Evolutionary conservation across 345 rosid species (phyloP), one percentile per base, ranked within the genome.

Genomic region (Leavenworthia alabamica): DNA sequence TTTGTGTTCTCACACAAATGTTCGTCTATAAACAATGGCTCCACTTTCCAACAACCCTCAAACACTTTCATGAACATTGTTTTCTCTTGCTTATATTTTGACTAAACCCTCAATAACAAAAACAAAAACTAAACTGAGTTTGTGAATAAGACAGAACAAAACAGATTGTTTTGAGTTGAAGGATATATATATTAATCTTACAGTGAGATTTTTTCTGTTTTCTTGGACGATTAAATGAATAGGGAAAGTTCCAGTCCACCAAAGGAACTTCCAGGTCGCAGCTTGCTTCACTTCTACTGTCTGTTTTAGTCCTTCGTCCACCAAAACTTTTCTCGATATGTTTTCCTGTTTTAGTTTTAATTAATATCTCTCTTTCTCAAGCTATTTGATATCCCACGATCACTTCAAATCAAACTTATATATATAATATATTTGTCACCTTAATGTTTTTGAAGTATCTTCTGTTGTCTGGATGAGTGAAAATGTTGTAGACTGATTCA

Each of bases 361-460:
- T 23, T 23, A 37, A 28, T 3, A 39, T 23, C 48, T 20, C 2
- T 49, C 6, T n/a, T 2, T 62, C 16, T 55, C 43, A 70, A 32
- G 3, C 1, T 41, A 31, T 7, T 14, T 14, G 20, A 0, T 10
- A n/a, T 37, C 1, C 31, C 7, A 32, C n/a, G 43, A 24, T 58
- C 47, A 35, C 8, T 43, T 23, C 24, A 14, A 55, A 37, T 41
- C 26, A 28, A 22, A 23, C 31, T 31, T 22, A 47, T 6, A n/a
- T n/a, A n/a, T n/a, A n/a, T n/a, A n/a, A n/a, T n/a, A 20, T 20
- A 20, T 20, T 20, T 20, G 22, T 20, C 22, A 86, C 98, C 93
- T 92, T 78, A 64, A 92, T 82, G 74, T 82, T 92, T 73, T 86
- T 89, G 83, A 92, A 92, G 68, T 88, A 90, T 58, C 89, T 75